A percentile compares a stretch with the other conserved stretches of the same genome.
phyloP scores from a whole-genome alignment of 768 basidiomycete genomes.

The Tephrocybe sp. region DNA sequence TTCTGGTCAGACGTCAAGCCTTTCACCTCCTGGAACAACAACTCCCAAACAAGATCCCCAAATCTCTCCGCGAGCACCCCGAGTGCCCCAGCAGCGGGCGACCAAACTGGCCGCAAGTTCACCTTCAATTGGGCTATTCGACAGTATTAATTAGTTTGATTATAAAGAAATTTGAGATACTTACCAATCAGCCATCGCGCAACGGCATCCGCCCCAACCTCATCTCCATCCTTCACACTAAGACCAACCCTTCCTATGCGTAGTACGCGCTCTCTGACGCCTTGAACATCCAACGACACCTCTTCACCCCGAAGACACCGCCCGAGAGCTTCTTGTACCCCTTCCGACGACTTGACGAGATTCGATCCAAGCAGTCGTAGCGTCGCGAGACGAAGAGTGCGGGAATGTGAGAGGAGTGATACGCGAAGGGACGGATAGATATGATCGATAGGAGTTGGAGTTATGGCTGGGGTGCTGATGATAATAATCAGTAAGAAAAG shows the following conservation, averaged over 20 bases:
- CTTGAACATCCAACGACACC: slow-evolving; percentile 72
- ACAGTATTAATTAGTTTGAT: neutral
- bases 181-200: slow-evolving; percentile 73
- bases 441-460: slow-evolving; percentile 42
- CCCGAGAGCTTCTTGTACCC: slow-evolving; percentile 54
- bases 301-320: slow-evolving; percentile 81
- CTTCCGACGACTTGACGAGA: slow-evolving; percentile 41
- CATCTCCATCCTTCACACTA: slow-evolving; percentile 55
- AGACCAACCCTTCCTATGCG: slow-evolving; percentile 72
- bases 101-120: slow-evolving; percentile 89
- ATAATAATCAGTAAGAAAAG: neutral
- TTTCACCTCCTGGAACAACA: slow-evolving; percentile 46
- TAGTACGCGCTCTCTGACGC: slow-evolving; percentile 83
- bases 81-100: slow-evolving; percentile 72
- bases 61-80: slow-evolving; percentile 52
- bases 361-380: slow-evolving; percentile 64
- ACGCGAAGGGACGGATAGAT: slow-evolving; percentile 53
- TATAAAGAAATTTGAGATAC: no score
- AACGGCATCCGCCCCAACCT: slow-evolving; percentile 60
- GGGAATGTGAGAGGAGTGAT: slow-evolving; percentile 73
- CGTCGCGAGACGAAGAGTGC: slow-evolving; percentile 57
- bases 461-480: slow-evolving; percentile 22
- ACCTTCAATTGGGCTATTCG: slow-evolving; percentile 84
- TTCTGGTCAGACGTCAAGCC: slow-evolving; percentile 22
- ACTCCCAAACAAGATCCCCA: slow-evolving; percentile 69